A percentile compares a stretch with the other conserved stretches of the same genome.
phyloP scores from a whole-genome alignment of 345 rosid genomes.

The Lepidium didymum region DNA sequence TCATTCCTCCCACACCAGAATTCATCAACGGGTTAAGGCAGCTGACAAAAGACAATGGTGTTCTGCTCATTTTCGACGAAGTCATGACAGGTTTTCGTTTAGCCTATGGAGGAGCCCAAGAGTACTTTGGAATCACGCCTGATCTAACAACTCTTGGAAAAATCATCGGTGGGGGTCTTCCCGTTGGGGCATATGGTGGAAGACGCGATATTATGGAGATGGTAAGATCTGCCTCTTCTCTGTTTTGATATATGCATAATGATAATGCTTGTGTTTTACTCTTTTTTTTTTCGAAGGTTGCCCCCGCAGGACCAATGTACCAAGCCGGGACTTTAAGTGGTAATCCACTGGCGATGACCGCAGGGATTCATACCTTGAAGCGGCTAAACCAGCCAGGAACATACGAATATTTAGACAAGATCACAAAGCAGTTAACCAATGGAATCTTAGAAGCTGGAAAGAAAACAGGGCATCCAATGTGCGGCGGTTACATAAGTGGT shows the following conservation, averaged over 20 bases:
- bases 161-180: conserved; percentile 90
- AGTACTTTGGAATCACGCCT: conserved; percentile 72
- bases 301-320: conserved; percentile 98
- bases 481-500: conserved; percentile 73
- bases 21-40: conserved; percentile 55
- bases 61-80: conserved; percentile 80
- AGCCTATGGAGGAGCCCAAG: conserved; percentile 93
- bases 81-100: conserved; percentile 94
- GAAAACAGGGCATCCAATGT: conserved; percentile 77
- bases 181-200: conserved; percentile 96
- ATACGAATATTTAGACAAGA: conserved; percentile 69
- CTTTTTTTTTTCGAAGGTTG: conserved; percentile 29
- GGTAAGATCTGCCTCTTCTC: conserved; percentile 31
- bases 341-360: conserved; percentile 93
- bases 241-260: background rate
- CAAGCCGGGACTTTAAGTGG: conserved; percentile 97
- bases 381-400: conserved; percentile 66
- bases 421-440: conserved; percentile 53
- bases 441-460: conserved; percentile 79
- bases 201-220: conserved; percentile 88
- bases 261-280: background rate
- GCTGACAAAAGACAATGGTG: conserved; percentile 55
- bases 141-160: conserved; percentile 84
- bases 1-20: conserved; percentile 57
- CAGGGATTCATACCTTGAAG: conserved; percentile 76